Base-by-base conservation (phyloP, 169 alveolate genomes). In the Babesia gibsoni region DNA sequence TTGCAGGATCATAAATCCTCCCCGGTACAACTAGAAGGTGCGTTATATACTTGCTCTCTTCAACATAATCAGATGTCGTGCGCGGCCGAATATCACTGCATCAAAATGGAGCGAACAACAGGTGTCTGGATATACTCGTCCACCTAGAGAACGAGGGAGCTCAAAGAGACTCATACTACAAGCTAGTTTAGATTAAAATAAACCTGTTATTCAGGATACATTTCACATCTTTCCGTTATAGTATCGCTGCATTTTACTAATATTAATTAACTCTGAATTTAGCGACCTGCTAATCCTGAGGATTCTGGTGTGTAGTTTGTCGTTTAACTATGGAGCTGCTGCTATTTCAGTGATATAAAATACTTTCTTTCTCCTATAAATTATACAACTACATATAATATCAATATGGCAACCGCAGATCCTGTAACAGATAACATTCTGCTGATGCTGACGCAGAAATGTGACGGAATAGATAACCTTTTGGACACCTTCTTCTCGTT, bases 401-500 rank as follows among this genome's bases (percentile, higher is more conserved):
- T 57, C 23, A 78, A 80, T 58, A 58, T 85, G 79, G 79, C 82
- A 39, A 37, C 22, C 25, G 46, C 54, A 23, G 82, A 73, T 25
- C 84, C 81, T 14, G 83, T 57, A 22, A 66, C 78, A 14, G 99
- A 96, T 54, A 93, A 93, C 23, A 57, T 96, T 36, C 82, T 96
- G 77, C 89, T 95, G 89, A 89, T 90, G 43, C 83, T 93, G n/a
- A 95, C 96, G 30, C 96, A 95, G 74, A 79, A 92, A 45, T 91
- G 96, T 23, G 93, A 95, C 45, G 99, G 98, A 23, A 95, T 97
- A 39, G 97, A 97, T 35, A 88, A 84, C 27, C 92, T 96, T 67
- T 87, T 95, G 78, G 95, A 94, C 64, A 75, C 86, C 52, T 86
- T 97, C 68, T 97, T 96, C 85, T 94, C 98, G 14, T 97, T 97